Percentiles rank a stretch among this genome's conserved stretches.
phyloP scores from a whole-genome alignment of 768 basidiomycete genomes.

The Boletus subcaerulescens region DNA sequence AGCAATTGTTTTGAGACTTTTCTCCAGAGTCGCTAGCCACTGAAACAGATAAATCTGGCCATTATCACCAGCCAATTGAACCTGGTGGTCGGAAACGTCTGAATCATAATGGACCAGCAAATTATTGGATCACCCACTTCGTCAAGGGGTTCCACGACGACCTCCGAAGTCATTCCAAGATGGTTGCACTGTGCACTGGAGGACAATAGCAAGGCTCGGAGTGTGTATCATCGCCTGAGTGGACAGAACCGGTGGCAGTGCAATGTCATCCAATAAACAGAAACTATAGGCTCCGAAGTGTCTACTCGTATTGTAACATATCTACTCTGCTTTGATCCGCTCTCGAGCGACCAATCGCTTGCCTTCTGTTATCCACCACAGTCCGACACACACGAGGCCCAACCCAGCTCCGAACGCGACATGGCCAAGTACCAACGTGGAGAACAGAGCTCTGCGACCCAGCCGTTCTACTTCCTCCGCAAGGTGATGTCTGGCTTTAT shows the following conservation, averaged over 20 bases:
- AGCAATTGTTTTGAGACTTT: constrained; percentile 46
- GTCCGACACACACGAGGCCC: constrained; percentile 23
- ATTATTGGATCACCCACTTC: constrained; percentile 24
- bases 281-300: background rate
- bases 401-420: constrained; percentile 26
- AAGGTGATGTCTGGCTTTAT: constrained; percentile 16
- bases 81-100: constrained; percentile 37
- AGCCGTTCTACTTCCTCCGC: constrained; percentile 9
- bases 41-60: constrained; percentile 82
- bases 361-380: constrained; percentile 32
- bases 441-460: constrained; percentile 22
- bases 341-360: constrained; percentile 17
- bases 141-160: constrained; percentile 27
- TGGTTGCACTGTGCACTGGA: background rate
- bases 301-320: background rate
- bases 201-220: background rate
- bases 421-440: constrained; percentile 20
- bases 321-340: constrained; percentile 23
- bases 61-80: constrained; percentile 67
- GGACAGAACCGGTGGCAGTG: constrained; percentile 16
- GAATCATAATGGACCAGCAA: constrained; percentile 6
- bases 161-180: constrained; percentile 26
- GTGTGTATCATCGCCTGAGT: too few relatives aligned
- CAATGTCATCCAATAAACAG: background rate
- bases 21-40: constrained; percentile 72